These are phyloP conservation scores for Ailanthus altissimus DNA, from an alignment of 345 rosid species.

Conservation along the genomic window DNA sequence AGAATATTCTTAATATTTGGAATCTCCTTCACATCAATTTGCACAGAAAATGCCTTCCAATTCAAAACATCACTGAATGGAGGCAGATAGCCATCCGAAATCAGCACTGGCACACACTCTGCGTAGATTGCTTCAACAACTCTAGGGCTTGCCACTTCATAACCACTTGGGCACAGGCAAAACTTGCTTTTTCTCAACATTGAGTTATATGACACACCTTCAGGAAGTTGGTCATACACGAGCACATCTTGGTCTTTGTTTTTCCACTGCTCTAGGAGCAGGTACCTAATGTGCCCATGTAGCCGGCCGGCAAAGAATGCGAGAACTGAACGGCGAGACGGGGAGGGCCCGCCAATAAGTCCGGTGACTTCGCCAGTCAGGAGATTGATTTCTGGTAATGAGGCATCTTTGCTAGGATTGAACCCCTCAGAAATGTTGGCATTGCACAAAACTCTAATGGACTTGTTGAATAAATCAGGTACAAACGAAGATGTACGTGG, in stretches of 20 bases:
- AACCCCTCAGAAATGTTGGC: conserved; percentile 82
- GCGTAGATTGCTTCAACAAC: conserved; percentile 70
- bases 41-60: conserved; percentile 62
- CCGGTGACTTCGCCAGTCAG: conserved; percentile 53
- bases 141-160: conserved; percentile 86
- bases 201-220: conserved; percentile 36
- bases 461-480: conserved; percentile 54
- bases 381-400: conserved; percentile 71
- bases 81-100: conserved; percentile 54
- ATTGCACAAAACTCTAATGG: conserved; percentile 78
- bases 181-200: conserved; percentile 61
- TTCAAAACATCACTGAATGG: conserved; percentile 75
- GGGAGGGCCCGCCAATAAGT: conserved; percentile 49
- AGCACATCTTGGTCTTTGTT: conserved; percentile 55
- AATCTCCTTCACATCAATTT: conserved; percentile 50
- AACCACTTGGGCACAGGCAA: conserved; percentile 81
- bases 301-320: conserved; percentile 74
- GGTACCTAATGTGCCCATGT: conserved; percentile 64
- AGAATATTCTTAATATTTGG: conserved; percentile 53
- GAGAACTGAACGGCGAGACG: conserved; percentile 43
- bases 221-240: conserved; percentile 52
- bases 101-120: conserved; percentile 69
- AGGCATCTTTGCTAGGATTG: conserved; percentile 67
- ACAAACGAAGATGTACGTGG: conserved; percentile 61
- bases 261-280: conserved; percentile 62